Evolutionary conservation across 2,329 filamentous ascomycete species (phyloP), one percentile per base, ranked within the genome.

Genomic region (Scedosporium minutisporum): DNA sequence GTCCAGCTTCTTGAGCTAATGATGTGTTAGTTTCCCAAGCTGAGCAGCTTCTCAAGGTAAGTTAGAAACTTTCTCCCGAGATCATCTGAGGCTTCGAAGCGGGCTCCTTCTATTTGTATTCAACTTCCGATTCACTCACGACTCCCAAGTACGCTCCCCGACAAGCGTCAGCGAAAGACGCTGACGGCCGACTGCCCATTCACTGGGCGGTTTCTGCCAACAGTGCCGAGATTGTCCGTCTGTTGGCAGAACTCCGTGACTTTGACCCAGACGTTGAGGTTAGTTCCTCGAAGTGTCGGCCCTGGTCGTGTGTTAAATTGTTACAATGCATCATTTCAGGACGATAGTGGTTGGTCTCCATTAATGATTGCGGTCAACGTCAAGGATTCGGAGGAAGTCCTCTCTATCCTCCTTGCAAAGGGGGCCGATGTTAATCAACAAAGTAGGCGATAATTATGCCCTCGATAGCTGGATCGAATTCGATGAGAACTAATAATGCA

Each of bases 141-240:
- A 33, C 12, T 33, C 9, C 18, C 41, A 33, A 93, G 88, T 86
- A 87, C 67, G 92, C 96, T 70, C 87, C 90, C 2, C 93, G 90
- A 69, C 83, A 96, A 46, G 87, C 90, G 27, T 80, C 78, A 57
- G 75, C 75, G 63, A 85, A 87, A 69, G 95, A 99, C 70, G 88
- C 90, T 58, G 95, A 99, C 73, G 91, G 91, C 16, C 90, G 95
- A 55, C 84, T 96, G 44, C 88, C 95, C 2, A 86, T 97, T 63
- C 95, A 99, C 79, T 99, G 95, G 95, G 93, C 95, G 0, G 85
- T 87, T 1, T 95, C 93, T 23, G 89, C 90, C 74, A 96, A 95
- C 72, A 87, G 86, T 67, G 76, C 88, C 6, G 83, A 87, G 25
- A 91, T 97, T 64, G 86, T 90, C 18, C 80, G 88, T 59, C 72